Evolutionary conservation across 805 yeast species (phyloP), one percentile per base, ranked within the genome.

Genomic region (Soucietia sequanensis): DNA sequence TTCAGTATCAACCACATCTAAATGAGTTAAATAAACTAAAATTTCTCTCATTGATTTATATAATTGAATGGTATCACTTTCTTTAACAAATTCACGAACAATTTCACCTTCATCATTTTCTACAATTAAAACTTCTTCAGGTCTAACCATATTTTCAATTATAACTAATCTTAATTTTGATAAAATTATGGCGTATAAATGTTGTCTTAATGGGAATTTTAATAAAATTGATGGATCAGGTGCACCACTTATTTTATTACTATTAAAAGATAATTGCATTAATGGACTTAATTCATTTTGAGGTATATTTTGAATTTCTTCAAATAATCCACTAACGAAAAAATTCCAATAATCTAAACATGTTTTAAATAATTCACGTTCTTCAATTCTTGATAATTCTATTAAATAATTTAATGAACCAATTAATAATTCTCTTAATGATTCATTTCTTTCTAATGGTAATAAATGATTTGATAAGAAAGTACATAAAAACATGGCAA

Each of bases 41-140:
- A 89, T 95, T 61, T 93, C 98, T 62, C 98, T 81, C 87, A 90
- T 87, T 20, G 91, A 81, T 65, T 93, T 91, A 70, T 93, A 93
- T 42, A 93, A 72, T 48, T 89, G 95, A 53, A 93, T 93, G 8
- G 99, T 93, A 59, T 93, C 99, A 57, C 93, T 84, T 63, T 93
- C 99, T 56, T 87, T 88, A 38, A 91, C 96, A 46, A 91, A 90
- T 56, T 91, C 98, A 55, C 99, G 80, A 29, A 93, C 99, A 60
- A 93, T 91, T 67, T 93, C 99, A 50, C 99, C 99, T 66, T 93
- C 99, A 63, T 93, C 99, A 58, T 91, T 91, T 62, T 93, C 98
- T 33, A 90, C 97, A 66, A 93, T 79, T 38, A 93, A 73, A 36
- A 93, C 99, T 66, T 93, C 99, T 62, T 93, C 99, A 3, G 99